Percentiles rank a stretch among this genome's conserved stretches.
Conservation (phyloP, 2,329 filamentous ascomycete genomes). For the Pseudocercospora fuligena region DNA sequence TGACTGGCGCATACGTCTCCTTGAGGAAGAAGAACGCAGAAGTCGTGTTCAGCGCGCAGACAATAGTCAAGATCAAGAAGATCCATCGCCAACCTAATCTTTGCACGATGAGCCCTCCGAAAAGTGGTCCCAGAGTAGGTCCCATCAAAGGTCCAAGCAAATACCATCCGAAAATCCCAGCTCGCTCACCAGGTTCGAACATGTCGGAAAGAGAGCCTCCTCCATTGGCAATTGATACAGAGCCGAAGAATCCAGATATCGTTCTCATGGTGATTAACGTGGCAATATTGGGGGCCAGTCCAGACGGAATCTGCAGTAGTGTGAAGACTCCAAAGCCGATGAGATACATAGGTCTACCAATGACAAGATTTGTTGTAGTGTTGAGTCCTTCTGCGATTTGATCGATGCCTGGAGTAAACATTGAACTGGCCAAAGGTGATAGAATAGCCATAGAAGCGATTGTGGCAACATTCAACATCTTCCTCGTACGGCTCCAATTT, state of each 20-base stretch:
- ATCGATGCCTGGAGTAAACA: conserved; percentile 58
- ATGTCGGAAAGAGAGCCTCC: conserved; percentile 57
- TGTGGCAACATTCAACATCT: conserved; percentile 56
- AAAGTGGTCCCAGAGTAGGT: conserved; percentile 46
- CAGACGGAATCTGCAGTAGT: conserved; percentile 54
- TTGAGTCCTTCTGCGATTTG: conserved; percentile 55
- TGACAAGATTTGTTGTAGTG: conserved; percentile 48
- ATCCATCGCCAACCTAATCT: conserved; percentile 55
- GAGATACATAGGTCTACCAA: conserved; percentile 52
- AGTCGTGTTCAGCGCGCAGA: conserved; percentile 48
- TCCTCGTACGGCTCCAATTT: conserved; percentile 51
- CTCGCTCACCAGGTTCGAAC: conserved; percentile 53
- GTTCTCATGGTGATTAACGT: conserved; percentile 52
- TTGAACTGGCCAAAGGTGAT: conserved; percentile 54
- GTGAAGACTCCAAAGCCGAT: conserved; percentile 52
- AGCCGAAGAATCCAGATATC: conserved; percentile 56
- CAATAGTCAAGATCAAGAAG: conserved; percentile 54
- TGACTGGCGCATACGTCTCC: conserved; percentile 52
- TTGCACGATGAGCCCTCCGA: conserved; percentile 52
- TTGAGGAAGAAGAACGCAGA: conserved; percentile 50
- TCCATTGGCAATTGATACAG: conserved; percentile 56
- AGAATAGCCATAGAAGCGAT: conserved; percentile 58
- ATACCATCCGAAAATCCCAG: conserved; percentile 54
- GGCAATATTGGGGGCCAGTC: conserved; percentile 53
- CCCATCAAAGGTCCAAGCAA: conserved; percentile 51